These are phyloP conservation scores for Dovyalis caffra DNA, from an alignment of 345 rosid species.

Conservation along the genomic window DNA sequence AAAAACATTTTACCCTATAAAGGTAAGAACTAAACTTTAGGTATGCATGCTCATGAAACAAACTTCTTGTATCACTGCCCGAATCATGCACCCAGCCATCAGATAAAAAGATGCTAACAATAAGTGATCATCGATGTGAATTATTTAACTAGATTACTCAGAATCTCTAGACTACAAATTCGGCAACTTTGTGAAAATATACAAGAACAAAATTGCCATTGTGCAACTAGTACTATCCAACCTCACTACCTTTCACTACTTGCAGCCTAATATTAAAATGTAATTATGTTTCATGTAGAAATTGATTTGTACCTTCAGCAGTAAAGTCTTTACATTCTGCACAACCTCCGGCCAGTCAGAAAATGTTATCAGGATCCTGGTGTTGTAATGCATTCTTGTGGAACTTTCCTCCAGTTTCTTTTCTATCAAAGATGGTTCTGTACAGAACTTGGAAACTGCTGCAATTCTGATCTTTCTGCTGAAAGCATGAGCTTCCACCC, in stretches of 20 bases:
- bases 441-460: slow-evolving; percentile 7
- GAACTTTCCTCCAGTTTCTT: slow-evolving; percentile 14
- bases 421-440: not conserved
- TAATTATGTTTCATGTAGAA: slow-evolving; percentile 9
- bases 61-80: not conserved
- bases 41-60: not conserved
- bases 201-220: slow-evolving; percentile 19
- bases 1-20: not conserved
- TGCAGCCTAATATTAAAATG: slow-evolving; percentile 10
- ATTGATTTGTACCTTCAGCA: slow-evolving; percentile 13
- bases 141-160: not conserved
- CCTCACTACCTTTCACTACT: not conserved
- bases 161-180: not conserved
- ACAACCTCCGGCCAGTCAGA: slow-evolving; percentile 11
- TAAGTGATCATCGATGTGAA: not conserved
- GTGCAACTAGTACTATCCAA: slow-evolving; percentile 7
- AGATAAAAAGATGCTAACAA: not conserved
- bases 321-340: slow-evolving; percentile 23
- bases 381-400: not conserved
- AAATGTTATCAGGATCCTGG: slow-evolving; percentile 4
- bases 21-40: not conserved
- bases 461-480: slow-evolving; percentile 9
- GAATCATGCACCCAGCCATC: not conserved
- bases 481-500: slow-evolving; percentile 14
- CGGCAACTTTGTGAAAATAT: slow-evolving; percentile 5